A percentile compares a stretch with the other conserved stretches of the same genome.
Conservation (phyloP, 2,329 filamentous ascomycete species). For the Zopfia rhizophila region DNA sequence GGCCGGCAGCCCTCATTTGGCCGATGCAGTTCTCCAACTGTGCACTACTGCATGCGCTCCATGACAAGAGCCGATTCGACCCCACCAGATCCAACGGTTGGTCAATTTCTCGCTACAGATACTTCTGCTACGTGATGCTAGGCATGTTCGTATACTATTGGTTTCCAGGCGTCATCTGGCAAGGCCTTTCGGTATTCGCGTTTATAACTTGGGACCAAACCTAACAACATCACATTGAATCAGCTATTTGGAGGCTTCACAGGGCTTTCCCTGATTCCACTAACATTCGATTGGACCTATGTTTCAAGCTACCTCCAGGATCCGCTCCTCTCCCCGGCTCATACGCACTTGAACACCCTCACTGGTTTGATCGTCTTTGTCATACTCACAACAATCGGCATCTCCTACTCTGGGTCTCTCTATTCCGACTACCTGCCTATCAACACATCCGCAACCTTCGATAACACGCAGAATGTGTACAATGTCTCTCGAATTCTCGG, state of each 20-base stretch:
- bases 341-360: conserved; percentile 44
- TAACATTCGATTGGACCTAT: conserved; percentile 79
- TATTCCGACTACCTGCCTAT: conserved; percentile 50
- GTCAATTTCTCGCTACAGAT: conserved; percentile 71
- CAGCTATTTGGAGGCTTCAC: conserved; percentile 77
- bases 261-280: conserved; percentile 73
- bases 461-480: conserved; percentile 48
- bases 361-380: conserved; percentile 46
- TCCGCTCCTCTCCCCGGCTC: conserved; percentile 44
- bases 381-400: conserved; percentile 43
- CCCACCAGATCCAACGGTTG: conserved; percentile 70
- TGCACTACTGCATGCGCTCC: conserved; percentile 77
- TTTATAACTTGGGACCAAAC: conserved; percentile 77
- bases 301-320: conserved; percentile 41
- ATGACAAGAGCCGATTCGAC: conserved; percentile 68
- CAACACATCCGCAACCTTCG: conserved; percentile 45
- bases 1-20: conserved; percentile 78
- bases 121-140: conserved; percentile 69
- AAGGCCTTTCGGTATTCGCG: conserved; percentile 76
- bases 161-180: conserved; percentile 71
- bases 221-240: conserved; percentile 74
- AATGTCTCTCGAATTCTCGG: conserved; percentile 46
- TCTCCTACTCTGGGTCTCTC: conserved; percentile 43
- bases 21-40: conserved; percentile 73
- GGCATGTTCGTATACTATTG: conserved; percentile 60